Evolutionary conservation across 164 flowering plant genomes (phyloP), one percentile per base, ranked within the genome.

Genomic region (Platanus orientalis): DNA sequence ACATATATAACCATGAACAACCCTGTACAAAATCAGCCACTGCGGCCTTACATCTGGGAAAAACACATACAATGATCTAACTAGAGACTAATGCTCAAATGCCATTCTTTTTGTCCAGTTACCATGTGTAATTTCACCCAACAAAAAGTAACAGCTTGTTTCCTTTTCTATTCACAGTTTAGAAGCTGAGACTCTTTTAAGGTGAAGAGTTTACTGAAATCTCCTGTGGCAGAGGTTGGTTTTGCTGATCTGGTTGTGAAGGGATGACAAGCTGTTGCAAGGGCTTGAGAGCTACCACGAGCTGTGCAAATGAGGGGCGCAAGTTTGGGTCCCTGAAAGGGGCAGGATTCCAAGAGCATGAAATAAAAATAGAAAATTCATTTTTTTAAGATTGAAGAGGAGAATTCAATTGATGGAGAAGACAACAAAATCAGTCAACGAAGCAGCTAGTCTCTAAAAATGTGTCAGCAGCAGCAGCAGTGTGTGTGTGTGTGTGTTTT

Each of bases 261-360:
- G 93, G 80, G 54, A 83, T 62, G 54, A 62, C 89, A 16, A 94
- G 96, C 55, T 86, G 87, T 75, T 94, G 96, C 80, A 93, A 75
- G 20, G 96, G 82, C 76, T 85, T 83, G 45, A 93, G 84, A 61
- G 91, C 90, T 57, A 75, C 73, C 2, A 83, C 66, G 19, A 93
- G 91, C 78, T 90, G 84, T 17, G 92, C 87, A 75, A 93, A 93
- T 9, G 98, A 93, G 0, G 98, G 98, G 0, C 98, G 84, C 84
- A 87, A 61, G 70, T 81, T 89, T 57, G 96, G 97, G 19, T 94
- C 99, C 3, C 99, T 94, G 88, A 60, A 29, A 68, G 24, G 25
- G 25, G 50, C 13, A 60, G 14, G 29, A 20, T 50, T 11, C 24
- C 26, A 26, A 16, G 30, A 16, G 40, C 23, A 64, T 17, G 39